Conservation (phyloP, 1,284 basidiomycete genomes). For the Cryptococcus deneoformans region DNA sequence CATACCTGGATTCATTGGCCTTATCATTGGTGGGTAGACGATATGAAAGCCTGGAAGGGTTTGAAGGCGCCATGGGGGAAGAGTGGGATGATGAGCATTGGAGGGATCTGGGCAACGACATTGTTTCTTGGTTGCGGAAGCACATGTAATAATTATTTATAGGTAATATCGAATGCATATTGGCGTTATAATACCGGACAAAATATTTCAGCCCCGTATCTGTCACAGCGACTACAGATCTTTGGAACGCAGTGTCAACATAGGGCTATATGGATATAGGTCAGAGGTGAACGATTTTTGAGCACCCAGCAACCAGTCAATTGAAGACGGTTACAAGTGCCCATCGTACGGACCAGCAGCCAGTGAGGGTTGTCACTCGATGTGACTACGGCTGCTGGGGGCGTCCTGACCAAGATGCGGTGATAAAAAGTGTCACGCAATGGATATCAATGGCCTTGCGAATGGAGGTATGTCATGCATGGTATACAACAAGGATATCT, state of each 20-base stretch:
- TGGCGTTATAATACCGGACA: neutral
- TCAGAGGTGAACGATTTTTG: slow-evolving; percentile 2
- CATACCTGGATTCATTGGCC: slow-evolving; percentile 32
- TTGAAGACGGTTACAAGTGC: slow-evolving; percentile 4
- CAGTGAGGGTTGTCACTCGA: slow-evolving; percentile 2
- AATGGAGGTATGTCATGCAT: slow-evolving; percentile 3
- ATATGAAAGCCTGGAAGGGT: slow-evolving; percentile 46
- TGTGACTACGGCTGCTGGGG: neutral
- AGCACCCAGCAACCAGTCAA: slow-evolving; percentile 6
- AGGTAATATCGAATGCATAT: neutral
- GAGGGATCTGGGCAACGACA: slow-evolving; percentile 25
- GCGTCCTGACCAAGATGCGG: slow-evolving; percentile 8
- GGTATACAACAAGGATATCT: slow-evolving; percentile 2
- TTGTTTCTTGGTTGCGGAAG: slow-evolving; percentile 43
- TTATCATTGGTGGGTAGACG: slow-evolving; percentile 38
- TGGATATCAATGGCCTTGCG: no score
- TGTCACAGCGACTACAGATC: slow-evolving; percentile 46
- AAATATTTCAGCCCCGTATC: slow-evolving; percentile 49
- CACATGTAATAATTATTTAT: slow-evolving; percentile 27
- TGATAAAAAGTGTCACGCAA: neutral
- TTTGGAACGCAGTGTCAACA: slow-evolving; percentile 40
- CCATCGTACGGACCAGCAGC: neutral
- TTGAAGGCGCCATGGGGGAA: slow-evolving; percentile 19
- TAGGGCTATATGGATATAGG: slow-evolving; percentile 29
- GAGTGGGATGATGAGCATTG: slow-evolving; percentile 16